A percentile compares a stretch with the other conserved stretches of the same genome.
Evolutionary conservation across 2,329 filamentous ascomycete species (phyloP).

Genomic region (Didymella segeticola): DNA sequence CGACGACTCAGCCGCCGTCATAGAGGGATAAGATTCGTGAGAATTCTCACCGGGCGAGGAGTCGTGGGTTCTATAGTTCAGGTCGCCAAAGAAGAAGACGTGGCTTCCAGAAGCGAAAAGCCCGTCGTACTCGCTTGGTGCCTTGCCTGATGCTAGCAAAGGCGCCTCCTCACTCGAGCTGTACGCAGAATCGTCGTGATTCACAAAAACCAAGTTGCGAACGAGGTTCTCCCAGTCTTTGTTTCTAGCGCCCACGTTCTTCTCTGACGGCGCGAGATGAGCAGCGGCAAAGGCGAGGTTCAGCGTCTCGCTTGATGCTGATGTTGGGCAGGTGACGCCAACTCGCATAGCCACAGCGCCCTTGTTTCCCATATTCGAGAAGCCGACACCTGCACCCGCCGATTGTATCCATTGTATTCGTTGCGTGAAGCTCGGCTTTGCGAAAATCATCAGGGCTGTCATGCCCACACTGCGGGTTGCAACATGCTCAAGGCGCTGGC

Average conservation of each 20-base stretch:
- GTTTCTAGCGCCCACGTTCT: constrained; percentile 76
- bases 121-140: constrained; percentile 57
- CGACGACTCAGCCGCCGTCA: constrained; percentile 56
- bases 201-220: constrained; percentile 76
- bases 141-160: constrained; percentile 32
- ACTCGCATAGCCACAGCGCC: constrained; percentile 84
- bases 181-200: constrained; percentile 38
- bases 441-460: constrained; percentile 88
- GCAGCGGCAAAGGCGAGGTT: constrained; percentile 86
- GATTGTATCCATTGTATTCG: constrained; percentile 71
- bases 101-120: constrained; percentile 79
- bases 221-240: constrained; percentile 88
- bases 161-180: constrained; percentile 43
- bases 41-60: constrained; percentile 67
- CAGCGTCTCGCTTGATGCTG: constrained; percentile 53
- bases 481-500: constrained; percentile 70
- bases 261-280: constrained; percentile 89
- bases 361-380: constrained; percentile 93
- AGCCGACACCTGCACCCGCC: constrained; percentile 84
- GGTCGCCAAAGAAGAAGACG: constrained; percentile 86
- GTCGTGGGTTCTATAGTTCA: constrained; percentile 90
- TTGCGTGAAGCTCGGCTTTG: constrained; percentile 64
- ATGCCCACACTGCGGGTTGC: constrained; percentile 80
- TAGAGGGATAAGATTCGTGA: constrained; percentile 66
- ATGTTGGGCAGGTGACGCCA: constrained; percentile 57